phyloP scores from a whole-genome alignment of 2,329 filamentous ascomycete genomes.

The Aureobasidium uvarum region DNA sequence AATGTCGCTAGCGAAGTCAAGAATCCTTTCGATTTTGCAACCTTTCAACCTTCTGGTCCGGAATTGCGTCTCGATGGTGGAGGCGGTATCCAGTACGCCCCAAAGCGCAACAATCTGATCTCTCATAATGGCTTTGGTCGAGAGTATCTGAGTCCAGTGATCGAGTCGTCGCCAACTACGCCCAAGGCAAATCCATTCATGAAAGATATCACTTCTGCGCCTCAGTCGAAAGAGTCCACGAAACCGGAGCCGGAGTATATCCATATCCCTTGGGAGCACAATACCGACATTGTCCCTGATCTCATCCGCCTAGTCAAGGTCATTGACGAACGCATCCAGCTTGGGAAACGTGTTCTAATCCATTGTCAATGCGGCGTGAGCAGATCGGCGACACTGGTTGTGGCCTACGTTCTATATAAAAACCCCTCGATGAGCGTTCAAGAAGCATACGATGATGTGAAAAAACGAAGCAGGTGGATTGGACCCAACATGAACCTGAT shows the following conservation, averaged over 20 bases:
- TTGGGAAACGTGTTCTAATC: constrained; percentile 75
- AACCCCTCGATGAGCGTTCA: constrained; percentile 75
- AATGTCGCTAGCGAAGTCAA: constrained; percentile 80
- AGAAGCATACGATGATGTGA: constrained; percentile 77
- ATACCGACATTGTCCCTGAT: constrained; percentile 79
- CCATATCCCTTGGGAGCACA: constrained; percentile 84
- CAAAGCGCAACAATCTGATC: constrained; percentile 29
- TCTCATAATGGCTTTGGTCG: neutral
- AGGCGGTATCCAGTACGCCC: constrained; percentile 39
- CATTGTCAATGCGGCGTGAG: constrained; percentile 87
- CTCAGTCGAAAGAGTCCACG: constrained; percentile 40
- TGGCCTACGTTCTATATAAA: constrained; percentile 79
- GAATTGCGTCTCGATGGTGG: constrained; percentile 37
- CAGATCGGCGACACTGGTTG: constrained; percentile 79
- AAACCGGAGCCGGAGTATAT: constrained; percentile 73
- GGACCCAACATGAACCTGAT: constrained; percentile 90
- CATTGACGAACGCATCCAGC: constrained; percentile 68
- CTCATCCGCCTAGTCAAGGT: constrained; percentile 71
- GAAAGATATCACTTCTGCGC: constrained; percentile 31
- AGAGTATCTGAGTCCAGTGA: constrained; percentile 24
- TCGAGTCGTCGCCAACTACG: constrained; percentile 48
- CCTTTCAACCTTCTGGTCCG: constrained; percentile 34
- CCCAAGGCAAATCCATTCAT: constrained; percentile 55
- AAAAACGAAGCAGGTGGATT: constrained; percentile 81
- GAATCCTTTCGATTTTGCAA: constrained; percentile 62